These are phyloP conservation scores for Botrytis porri DNA, from an alignment of 2,329 filamentous ascomycete species.

Conservation along the genomic window DNA sequence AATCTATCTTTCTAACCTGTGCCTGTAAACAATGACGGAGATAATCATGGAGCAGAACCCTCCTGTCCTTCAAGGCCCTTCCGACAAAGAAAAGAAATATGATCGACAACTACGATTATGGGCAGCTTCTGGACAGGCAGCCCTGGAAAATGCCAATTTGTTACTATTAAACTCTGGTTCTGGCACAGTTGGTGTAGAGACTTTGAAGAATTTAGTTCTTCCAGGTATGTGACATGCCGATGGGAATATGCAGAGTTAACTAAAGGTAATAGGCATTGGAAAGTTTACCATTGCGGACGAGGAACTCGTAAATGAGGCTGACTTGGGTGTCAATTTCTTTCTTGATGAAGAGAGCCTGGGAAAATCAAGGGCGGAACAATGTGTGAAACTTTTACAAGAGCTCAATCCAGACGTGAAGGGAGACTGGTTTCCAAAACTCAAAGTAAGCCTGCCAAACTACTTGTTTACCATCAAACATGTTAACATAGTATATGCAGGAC, in stretches of 20 bases:
- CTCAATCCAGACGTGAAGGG: conserved; percentile 91
- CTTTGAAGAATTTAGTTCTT: conserved; percentile 94
- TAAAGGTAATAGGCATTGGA: conserved; percentile 64
- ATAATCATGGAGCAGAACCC: conserved; percentile 39
- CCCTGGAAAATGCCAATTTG: conserved; percentile 88
- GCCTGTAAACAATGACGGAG: conserved; percentile 29
- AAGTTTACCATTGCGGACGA: conserved; percentile 88
- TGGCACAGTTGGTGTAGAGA: conserved; percentile 86
- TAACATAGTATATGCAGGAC: not conserved
- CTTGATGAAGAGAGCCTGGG: conserved; percentile 76
- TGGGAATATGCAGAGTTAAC: conserved; percentile 13
- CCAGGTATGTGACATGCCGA: conserved; percentile 55
- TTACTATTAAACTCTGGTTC: conserved; percentile 82
- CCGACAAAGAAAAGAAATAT: conserved; percentile 72
- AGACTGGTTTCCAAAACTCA: conserved; percentile 57
- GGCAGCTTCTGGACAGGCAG: conserved; percentile 88
- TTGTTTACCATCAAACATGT: not conserved
- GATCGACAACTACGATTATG: conserved; percentile 93
- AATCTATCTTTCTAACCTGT: too few relatives aligned
- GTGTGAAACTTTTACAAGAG: conserved; percentile 74
- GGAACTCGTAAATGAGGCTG: conserved; percentile 70
- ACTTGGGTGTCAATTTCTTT: conserved; percentile 97
- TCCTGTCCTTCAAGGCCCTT: conserved; percentile 50
- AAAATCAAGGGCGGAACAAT: conserved; percentile 73
- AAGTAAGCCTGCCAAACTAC: conserved; percentile 38